Evolutionary conservation across 1,284 basidiomycete genomes (phyloP), one percentile per base, ranked within the genome.

Genomic region (Macrocystidia cucumis): DNA sequence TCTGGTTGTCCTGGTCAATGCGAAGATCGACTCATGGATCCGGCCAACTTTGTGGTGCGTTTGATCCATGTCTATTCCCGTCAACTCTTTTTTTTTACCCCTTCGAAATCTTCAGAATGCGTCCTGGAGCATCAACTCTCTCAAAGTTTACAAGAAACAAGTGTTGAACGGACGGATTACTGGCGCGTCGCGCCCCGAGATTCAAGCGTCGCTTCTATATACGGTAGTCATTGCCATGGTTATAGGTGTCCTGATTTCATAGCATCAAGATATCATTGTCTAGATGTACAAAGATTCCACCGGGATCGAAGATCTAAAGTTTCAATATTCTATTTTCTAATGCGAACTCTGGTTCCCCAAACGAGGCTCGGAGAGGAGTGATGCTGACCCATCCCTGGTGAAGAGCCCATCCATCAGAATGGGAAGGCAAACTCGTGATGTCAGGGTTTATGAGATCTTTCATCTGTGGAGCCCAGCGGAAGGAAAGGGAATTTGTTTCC

Each of bases 381-480:
- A 91, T 74, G 42, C 81, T 85, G 14, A 72, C 77, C 46, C 64
- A 72, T 6, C 78, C 82, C 39, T 75, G 63, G 43, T 67, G 60
- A 17, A 91, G 63, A 13, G 84, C 86, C 81, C 83, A 92, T 0
- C 74, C 78, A 57, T 95, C 91, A 6, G 83, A 79, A 2, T 86
- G 89, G 25, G 74, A 63, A 1, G 88, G 84, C 13, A 92, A 54
- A 6, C 57, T 56, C 1, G 70, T 65, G 16, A 65, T 43, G 12
- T 67, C 55, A 1, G 88, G 86, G 30, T 68, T 71, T 36, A 95
- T 69, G 13, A 95, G 61, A 5, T 65, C 65, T 9, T 61, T 61
- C 63, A 93, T 77, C 34, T 88, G 78, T 9, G 92, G 91, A 16
- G 76, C 67, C 53, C 90, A 96, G 52, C 76, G 77, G 67, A 95